Conservation (phyloP, 2,329 filamentous ascomycete species). For the Colletotrichum sidae region DNA sequence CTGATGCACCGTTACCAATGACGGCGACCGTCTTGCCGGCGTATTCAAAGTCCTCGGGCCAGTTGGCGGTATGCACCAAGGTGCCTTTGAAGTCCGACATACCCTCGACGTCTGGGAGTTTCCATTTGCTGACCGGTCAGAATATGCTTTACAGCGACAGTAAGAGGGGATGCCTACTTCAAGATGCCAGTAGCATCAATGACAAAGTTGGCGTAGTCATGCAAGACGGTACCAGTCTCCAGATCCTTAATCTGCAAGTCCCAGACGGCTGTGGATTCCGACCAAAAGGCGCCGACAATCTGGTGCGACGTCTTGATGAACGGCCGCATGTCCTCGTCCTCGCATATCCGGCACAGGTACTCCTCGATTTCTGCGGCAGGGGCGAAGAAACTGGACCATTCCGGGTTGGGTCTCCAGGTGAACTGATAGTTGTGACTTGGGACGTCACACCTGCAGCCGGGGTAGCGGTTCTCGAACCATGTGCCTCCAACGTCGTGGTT, state of each 20-base stretch:
- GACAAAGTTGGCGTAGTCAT: slow-evolving; percentile 60
- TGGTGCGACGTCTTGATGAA: slow-evolving; percentile 57
- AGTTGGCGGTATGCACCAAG: slow-evolving; percentile 65
- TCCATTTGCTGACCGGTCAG: slow-evolving; percentile 57
- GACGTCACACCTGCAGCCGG: slow-evolving; percentile 67
- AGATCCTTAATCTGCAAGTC: slow-evolving; percentile 53
- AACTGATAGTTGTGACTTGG: slow-evolving; percentile 73
- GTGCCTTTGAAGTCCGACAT: slow-evolving; percentile 59
- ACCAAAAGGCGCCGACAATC: slow-evolving; percentile 58
- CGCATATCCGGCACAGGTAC: slow-evolving; percentile 62
- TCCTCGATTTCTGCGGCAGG: slow-evolving; percentile 65
- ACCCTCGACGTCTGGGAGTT: slow-evolving; percentile 62
- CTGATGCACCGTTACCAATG: slow-evolving; percentile 68
- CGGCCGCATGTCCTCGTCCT: slow-evolving; percentile 59
- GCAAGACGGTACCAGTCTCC: slow-evolving; percentile 52
- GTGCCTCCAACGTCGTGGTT: slow-evolving; percentile 67
- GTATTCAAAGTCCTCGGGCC: slow-evolving; percentile 62
- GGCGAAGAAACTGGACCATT: slow-evolving; percentile 70
- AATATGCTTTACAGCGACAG: neutral
- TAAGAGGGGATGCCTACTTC: slow-evolving; percentile 54
- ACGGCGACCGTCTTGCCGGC: slow-evolving; percentile 64
- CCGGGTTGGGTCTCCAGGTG: slow-evolving; percentile 68
- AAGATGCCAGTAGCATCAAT: slow-evolving; percentile 63
- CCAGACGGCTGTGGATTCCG: slow-evolving; percentile 56
- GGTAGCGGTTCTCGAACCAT: slow-evolving; percentile 70